phyloP scores from a whole-genome alignment of 768 basidiomycete species.

The Leccinum uliginosum region DNA sequence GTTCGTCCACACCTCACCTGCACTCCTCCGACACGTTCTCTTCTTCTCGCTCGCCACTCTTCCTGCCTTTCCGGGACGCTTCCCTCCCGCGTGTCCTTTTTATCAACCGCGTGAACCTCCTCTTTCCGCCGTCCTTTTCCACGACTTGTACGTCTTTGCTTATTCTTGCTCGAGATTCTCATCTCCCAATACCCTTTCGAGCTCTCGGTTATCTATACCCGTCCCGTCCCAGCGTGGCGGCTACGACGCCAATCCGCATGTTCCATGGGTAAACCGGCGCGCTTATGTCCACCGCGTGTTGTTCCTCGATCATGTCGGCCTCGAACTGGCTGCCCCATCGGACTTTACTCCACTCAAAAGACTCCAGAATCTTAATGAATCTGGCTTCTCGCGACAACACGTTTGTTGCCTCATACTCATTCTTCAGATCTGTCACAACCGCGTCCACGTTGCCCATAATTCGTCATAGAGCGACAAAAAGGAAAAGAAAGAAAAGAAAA shows the following conservation, averaged over 20 bases:
- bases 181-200: slow-evolving; percentile 13
- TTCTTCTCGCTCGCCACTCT: slow-evolving; percentile 44
- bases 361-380: slow-evolving; percentile 51
- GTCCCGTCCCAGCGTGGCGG: slow-evolving; percentile 18
- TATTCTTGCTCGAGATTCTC: slow-evolving; percentile 28
- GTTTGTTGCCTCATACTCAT: slow-evolving; percentile 63
- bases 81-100: slow-evolving; percentile 34
- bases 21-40: slow-evolving; percentile 63
- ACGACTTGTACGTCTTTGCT: slow-evolving; percentile 30
- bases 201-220: slow-evolving; percentile 27
- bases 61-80: slow-evolving; percentile 55
- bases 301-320: slow-evolving; percentile 63
- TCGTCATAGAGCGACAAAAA: slow-evolving; percentile 43
- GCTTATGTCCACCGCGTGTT: slow-evolving; percentile 59
- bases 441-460: slow-evolving; percentile 70
- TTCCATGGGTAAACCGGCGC: slow-evolving; percentile 43
- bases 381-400: slow-evolving; percentile 67
- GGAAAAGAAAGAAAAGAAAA: slow-evolving; percentile 34
- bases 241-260: slow-evolving; percentile 31
- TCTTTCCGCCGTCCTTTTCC: slow-evolving; percentile 23
- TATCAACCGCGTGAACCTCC: slow-evolving; percentile 26
- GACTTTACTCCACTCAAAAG: slow-evolving; percentile 71
- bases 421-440: slow-evolving; percentile 65
- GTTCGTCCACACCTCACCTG: slow-evolving; percentile 51
- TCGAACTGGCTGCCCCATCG: slow-evolving; percentile 49